Evolutionary conservation across 2,329 filamentous ascomycete species (phyloP).

Genomic region (Hortaea sp.): DNA sequence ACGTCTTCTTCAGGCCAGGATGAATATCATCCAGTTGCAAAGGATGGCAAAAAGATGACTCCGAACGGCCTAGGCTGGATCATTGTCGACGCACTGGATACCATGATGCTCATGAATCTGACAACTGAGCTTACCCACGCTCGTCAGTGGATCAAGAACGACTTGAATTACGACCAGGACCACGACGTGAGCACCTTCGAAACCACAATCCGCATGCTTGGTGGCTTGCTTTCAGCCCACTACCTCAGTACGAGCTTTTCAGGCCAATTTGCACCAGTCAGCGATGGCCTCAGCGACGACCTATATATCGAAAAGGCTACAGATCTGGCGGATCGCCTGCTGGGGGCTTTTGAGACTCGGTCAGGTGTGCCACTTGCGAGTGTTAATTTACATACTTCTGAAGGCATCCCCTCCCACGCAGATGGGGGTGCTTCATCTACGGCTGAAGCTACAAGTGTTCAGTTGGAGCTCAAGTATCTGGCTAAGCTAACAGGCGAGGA

Average conservation of each 20-base stretch:
- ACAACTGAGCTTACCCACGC: conserved; percentile 77
- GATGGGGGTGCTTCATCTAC: conserved; percentile 86
- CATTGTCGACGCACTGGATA: conserved; percentile 91
- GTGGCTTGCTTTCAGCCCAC: conserved; percentile 83
- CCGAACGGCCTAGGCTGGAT: conserved; percentile 91
- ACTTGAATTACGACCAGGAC: conserved; percentile 77
- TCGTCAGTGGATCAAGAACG: conserved; percentile 75
- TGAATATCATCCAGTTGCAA: conserved; percentile 75
- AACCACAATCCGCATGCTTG: conserved; percentile 95
- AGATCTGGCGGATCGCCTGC: conserved; percentile 77
- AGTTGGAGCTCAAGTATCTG: conserved; percentile 95
- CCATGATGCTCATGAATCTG: conserved; percentile 96
- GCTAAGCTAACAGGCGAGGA: conserved; percentile 89
- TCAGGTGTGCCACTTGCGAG: conserved; percentile 87
- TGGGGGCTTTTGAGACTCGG: conserved; percentile 77
- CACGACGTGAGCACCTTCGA: conserved; percentile 97
- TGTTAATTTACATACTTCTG: conserved; percentile 68
- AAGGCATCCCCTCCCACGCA: conserved; percentile 70
- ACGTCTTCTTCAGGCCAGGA: conserved; percentile 48
- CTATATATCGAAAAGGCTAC: conserved; percentile 93
- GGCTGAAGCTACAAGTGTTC: conserved; percentile 81
- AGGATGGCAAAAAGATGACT: conserved; percentile 74
- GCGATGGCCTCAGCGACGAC: conserved; percentile 68
- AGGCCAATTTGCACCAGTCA: conserved; percentile 59
- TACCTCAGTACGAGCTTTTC: conserved; percentile 83